Evolutionary conservation across 2,329 filamentous ascomycete genomes (phyloP).

Genomic region (Cryphonectria naterciae): DNA sequence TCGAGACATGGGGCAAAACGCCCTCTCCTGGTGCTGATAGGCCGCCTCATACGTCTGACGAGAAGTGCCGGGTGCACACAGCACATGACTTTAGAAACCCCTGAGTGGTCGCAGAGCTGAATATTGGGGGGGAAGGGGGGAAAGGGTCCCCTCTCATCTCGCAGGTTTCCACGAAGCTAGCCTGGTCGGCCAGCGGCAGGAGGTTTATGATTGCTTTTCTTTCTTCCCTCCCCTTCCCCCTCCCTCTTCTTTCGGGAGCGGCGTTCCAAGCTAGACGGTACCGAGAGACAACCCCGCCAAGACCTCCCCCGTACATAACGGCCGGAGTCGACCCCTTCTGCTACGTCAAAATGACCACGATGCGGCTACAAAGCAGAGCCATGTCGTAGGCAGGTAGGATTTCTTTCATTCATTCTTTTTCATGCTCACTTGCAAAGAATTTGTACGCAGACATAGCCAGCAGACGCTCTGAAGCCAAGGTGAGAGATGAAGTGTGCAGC

Average conservation of each 20-base stretch:
- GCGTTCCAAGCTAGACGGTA: neutral
- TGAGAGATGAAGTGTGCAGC: neutral
- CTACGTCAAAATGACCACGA: neutral
- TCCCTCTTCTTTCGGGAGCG: neutral
- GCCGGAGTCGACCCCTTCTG: neutral
- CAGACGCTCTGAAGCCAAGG: constrained; percentile 9
- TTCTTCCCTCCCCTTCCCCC: too few species aligned
- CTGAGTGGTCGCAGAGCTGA: neutral
- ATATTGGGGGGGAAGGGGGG: too few species aligned
- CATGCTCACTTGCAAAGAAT: neutral
- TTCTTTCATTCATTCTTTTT: neutral
- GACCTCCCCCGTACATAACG: neutral
- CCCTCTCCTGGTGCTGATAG: constrained; percentile 16
- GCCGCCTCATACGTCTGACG: constrained; percentile 16
- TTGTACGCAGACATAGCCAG: neutral
- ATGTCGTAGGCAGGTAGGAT: neutral
- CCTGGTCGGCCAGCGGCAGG: constrained; percentile 4
- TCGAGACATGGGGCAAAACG: constrained; percentile 11
- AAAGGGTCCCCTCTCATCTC: constrained; percentile 5
- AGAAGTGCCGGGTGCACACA: constrained; percentile 11
- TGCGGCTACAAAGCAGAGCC: neutral
- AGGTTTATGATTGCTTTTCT: neutral
- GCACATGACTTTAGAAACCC: neutral
- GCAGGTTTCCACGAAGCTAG: constrained; percentile 7
- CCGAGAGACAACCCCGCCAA: constrained; percentile 5